A percentile compares a stretch with the other conserved stretches of the same genome.
These are phyloP conservation scores for Aspergillus leporis DNA, from an alignment of 495 filamentous ascomycete species.

Conservation along the genomic window DNA sequence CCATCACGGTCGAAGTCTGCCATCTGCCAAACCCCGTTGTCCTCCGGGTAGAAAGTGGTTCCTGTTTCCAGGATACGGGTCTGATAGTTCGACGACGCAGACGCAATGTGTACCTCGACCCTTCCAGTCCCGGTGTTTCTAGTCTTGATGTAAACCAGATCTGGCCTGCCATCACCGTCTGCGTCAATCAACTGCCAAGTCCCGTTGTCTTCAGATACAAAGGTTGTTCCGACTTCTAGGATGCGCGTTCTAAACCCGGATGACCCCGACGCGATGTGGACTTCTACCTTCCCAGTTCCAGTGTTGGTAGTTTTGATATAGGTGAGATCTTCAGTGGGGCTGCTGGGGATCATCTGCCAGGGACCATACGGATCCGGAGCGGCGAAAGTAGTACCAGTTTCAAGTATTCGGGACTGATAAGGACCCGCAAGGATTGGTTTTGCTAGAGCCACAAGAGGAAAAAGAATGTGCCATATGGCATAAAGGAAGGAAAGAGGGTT, in stretches of 20 bases:
- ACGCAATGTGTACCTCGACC: conserved; percentile 9
- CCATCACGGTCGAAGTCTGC: conserved; percentile 7
- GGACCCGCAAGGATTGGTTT: neutral
- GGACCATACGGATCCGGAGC: conserved; percentile 6
- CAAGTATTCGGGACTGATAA: conserved; percentile 5
- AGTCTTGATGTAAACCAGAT: conserved; percentile 10
- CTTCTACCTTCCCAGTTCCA: conserved; percentile 5
- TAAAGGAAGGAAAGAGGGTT: neutral
- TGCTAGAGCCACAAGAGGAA: neutral
- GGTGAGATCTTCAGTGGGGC: neutral
- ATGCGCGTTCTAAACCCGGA: neutral
- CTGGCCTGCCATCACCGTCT: conserved; percentile 2
- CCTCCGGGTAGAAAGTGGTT: conserved; percentile 10
- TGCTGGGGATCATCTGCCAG: conserved; percentile 8
- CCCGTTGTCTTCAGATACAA: conserved; percentile 1
- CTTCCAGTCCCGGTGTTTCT: conserved; percentile 3
- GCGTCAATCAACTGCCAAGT: conserved; percentile 8
- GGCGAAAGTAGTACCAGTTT: conserved; percentile 4
- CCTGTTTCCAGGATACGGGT: conserved; percentile 1
- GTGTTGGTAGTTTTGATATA: conserved; percentile 11
- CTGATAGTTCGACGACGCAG: conserved; percentile 7
- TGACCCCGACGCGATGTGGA: conserved; percentile 8
- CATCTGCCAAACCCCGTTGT: conserved; percentile 7
- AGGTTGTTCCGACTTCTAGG: conserved; percentile 5
- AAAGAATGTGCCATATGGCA: neutral